phyloP scores from a whole-genome alignment of 1,284 basidiomycete genomes.

The Agaricales sp. region DNA sequence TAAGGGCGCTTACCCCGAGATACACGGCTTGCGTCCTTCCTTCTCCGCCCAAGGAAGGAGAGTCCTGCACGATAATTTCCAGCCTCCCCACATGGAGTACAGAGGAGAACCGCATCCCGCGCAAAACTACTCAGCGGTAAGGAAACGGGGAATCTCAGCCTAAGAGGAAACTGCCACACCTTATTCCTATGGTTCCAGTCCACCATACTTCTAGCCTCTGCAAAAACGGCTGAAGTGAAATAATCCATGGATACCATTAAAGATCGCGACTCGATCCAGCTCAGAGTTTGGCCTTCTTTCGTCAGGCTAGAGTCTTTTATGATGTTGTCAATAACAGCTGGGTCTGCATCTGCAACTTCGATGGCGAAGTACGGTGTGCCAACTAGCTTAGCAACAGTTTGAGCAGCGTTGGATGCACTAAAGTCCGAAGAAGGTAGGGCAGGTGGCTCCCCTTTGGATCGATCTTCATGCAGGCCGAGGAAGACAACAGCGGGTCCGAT shows the following conservation, averaged over 20 bases:
- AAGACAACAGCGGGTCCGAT: conserved; percentile 38
- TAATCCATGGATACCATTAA: conserved; percentile 43
- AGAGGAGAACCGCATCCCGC: conserved; percentile 76
- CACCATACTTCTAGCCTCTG: conserved; percentile 67
- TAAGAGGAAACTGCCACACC: conserved; percentile 25
- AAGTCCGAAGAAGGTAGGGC: conserved; percentile 58
- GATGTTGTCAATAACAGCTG: conserved; percentile 31
- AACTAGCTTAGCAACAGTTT: conserved; percentile 45
- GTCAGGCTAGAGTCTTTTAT: conserved; percentile 29
- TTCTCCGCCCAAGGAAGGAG: conserved; percentile 64
- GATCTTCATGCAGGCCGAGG: conserved; percentile 67
- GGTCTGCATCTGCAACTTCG: conserved; percentile 50
- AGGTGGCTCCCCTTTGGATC: conserved; percentile 10
- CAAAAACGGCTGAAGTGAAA: conserved; percentile 66
- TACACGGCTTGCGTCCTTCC: conserved; percentile 50
- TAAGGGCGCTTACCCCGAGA: conserved; percentile 44
- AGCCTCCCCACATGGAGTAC: conserved; percentile 91
- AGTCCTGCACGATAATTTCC: conserved; percentile 82
- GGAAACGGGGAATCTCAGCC: conserved; percentile 7
- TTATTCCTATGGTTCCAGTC: conserved; percentile 89
- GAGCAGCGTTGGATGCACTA: conserved; percentile 25
- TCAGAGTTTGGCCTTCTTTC: conserved; percentile 28
- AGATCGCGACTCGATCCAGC: conserved; percentile 63
- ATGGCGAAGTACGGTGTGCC: conserved; percentile 76
- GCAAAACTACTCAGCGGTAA: conserved; percentile 54